Base-by-base conservation (phyloP, 2,329 filamentous ascomycete species). In the Knufia petricola region DNA sequence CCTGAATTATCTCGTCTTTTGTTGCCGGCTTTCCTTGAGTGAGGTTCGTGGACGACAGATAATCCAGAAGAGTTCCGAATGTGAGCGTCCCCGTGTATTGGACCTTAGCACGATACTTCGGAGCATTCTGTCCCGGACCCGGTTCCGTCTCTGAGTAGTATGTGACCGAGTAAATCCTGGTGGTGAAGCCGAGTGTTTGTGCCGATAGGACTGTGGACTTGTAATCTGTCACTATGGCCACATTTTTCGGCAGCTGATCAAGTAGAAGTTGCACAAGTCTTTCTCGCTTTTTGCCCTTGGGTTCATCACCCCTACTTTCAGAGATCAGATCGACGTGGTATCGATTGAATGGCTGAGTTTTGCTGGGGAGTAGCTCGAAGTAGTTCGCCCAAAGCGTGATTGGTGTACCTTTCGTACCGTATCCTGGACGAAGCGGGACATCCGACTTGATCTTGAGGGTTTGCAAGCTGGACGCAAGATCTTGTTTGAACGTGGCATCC, bases 1-100 rank as follows among this genome's bases (percentile, higher is more conserved):
- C 70, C 49, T 80, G 76, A 4, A 81, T 66, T 0, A 76, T 62
- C 47, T 78, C 74, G 1, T 66, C 63, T 57, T 75, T 74, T 15
- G 67, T 60, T 0, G 61, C 58, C 39, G 74, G 74, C 12, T 61
- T 54, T 1, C 60, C 61, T 13, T 60, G 58, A 3, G 65, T 55
- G 12, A 46, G 8, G 31, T 58, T 61, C 2, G 59, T 61, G 15
- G 62, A 72, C 2, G 54, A 63, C 37, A 71, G 59, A 53, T 67
- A 76, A 1, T 70, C 62, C 4, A 74, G 50, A 8, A 79, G 32
- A 28, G 30, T 28, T n/a, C 26, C 28, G 20, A 46, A 46, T 24
- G 43, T 36, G 3, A 70, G 63, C 0, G 55, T 59, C 2, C 63
- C 63, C 2, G 61, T 65, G 39, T 58, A 59, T 15, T 62, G 57